These are phyloP conservation scores for Pichia norvegensis DNA, from an alignment of 1,139 yeast genomes.

Conservation along the genomic window DNA sequence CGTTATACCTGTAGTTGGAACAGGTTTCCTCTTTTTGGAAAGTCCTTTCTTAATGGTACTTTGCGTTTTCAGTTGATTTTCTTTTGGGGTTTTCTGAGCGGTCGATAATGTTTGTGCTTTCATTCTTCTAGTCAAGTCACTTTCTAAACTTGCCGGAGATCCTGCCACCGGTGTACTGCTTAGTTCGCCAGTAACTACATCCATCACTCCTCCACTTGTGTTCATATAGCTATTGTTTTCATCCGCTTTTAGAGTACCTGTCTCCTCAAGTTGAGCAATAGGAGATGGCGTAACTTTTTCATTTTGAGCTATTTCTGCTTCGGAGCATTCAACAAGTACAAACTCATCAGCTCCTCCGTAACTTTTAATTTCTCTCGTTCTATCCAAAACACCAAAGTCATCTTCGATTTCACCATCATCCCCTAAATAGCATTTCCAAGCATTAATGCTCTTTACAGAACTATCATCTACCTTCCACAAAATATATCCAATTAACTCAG, in stretches of 20 bases:
- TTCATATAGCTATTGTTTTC: background rate
- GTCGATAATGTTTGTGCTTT: background rate
- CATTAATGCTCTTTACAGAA: conserved; percentile 44
- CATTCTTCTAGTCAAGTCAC: background rate
- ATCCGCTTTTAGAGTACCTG: background rate
- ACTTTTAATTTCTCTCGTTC: conserved; percentile 46
- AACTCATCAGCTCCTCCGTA: conserved; percentile 59
- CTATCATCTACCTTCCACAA: conserved; percentile 30
- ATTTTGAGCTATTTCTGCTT: conserved; percentile 30
- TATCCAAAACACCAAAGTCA: conserved; percentile 60
- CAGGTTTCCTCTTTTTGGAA: background rate
- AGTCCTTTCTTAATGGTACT: background rate
- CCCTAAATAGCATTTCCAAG: conserved; percentile 63
- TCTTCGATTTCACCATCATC: conserved; percentile 76
- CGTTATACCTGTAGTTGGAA: background rate
- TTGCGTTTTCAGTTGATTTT: background rate
- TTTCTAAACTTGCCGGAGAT: background rate
- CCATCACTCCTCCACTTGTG: background rate
- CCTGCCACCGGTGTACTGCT: background rate
- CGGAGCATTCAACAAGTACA: conserved; percentile 45
- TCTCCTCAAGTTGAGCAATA: conserved; percentile 10
- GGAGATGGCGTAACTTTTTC: conserved; percentile 49
- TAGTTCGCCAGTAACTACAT: background rate
- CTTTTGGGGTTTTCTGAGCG: background rate
- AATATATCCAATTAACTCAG: conserved; percentile 59